phyloP scores from a whole-genome alignment of 306 rosid genomes.

The Phaseolus lunatus region DNA sequence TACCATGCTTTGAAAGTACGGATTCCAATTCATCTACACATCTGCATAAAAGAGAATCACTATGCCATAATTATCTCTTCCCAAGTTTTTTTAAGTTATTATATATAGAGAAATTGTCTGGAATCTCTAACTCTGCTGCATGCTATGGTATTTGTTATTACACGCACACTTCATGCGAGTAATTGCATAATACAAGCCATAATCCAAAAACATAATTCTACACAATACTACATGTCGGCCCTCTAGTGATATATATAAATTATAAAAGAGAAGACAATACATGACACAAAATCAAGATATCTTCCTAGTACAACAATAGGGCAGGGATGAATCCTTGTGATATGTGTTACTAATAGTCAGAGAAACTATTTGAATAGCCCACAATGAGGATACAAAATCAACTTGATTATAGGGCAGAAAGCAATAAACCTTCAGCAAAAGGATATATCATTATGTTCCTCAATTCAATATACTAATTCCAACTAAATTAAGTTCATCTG shows the following conservation, averaged over 20 bases:
- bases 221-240: neutral
- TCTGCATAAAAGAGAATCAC: conserved; percentile 58
- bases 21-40: conserved; percentile 95
- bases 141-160: neutral
- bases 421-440: conserved; percentile 6
- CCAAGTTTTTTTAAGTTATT: neutral
- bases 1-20: conserved; percentile 89
- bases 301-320: conserved; percentile 24
- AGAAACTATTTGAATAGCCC: neutral
- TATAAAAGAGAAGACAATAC: neutral
- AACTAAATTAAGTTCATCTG: conserved; percentile 26
- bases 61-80: conserved; percentile 33
- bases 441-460: conserved; percentile 17
- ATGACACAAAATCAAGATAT: neutral
- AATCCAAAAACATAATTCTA: conserved; percentile 19
- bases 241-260: conserved; percentile 5
- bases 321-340: conserved; percentile 8
- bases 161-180: neutral
- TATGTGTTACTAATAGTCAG: neutral
- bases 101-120: conserved; percentile 9
- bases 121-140: conserved; percentile 26
- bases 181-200: conserved; percentile 19
- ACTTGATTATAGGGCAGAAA: neutral
- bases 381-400: conserved; percentile 29
- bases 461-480: neutral